These are phyloP conservation scores for Rubroboletus satanas DNA, from an alignment of 768 basidiomycete genomes.

Conservation along the genomic window DNA sequence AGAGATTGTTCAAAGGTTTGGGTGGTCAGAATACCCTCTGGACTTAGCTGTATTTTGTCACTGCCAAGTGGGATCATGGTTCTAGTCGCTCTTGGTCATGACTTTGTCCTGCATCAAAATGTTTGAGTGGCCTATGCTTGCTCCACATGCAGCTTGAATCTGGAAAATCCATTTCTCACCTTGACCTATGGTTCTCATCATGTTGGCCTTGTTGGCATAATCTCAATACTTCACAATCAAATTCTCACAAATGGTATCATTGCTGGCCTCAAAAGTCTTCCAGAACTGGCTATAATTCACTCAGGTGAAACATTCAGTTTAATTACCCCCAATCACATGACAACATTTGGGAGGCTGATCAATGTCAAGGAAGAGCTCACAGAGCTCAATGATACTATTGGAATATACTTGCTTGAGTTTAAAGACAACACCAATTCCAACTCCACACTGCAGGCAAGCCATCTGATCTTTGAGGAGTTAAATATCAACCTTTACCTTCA, in stretches of 20 bases:
- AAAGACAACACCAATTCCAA: neutral
- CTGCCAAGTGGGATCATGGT: constrained; percentile 23
- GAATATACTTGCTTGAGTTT: neutral
- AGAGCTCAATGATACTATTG: too few relatives aligned
- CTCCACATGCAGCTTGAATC: neutral
- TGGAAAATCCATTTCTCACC: neutral
- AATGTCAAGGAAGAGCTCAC: too few relatives aligned
- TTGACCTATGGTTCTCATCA: neutral
- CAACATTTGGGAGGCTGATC: neutral
- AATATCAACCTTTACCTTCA: too few relatives aligned
- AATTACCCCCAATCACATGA: neutral
- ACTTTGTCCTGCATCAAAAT: constrained; percentile 25
- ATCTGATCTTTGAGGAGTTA: neutral
- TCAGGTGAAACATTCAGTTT: neutral
- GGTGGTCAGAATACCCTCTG: too few relatives aligned
- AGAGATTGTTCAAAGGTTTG: too few relatives aligned
- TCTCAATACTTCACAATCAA: neutral
- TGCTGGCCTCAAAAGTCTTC: neutral
- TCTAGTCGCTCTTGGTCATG: constrained; percentile 12
- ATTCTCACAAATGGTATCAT: neutral
- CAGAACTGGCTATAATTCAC: neutral
- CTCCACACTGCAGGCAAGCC: neutral
- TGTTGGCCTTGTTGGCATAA: neutral
- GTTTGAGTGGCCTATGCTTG: neutral
- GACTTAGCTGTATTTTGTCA: too few relatives aligned